Evolutionary conservation across 345 rosid genomes (phyloP).

Genomic region (Rhodamnia rubescens): DNA sequence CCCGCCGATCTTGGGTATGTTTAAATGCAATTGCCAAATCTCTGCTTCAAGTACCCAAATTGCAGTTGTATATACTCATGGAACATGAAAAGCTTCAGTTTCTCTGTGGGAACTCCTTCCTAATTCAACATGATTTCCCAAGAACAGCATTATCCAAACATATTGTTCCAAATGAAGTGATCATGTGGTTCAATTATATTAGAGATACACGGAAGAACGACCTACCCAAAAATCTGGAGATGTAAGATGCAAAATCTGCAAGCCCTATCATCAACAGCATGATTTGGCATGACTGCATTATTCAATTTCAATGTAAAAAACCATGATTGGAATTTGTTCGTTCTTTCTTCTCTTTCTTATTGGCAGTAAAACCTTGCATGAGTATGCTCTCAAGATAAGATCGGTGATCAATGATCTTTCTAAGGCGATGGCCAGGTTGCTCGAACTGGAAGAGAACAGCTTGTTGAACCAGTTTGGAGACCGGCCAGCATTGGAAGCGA

Average conservation of each 20-base stretch:
- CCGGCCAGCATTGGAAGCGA: slow-evolving; percentile 12
- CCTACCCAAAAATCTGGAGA: neutral
- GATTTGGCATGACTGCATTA: neutral
- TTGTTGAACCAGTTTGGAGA: slow-evolving; percentile 34
- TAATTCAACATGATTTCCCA: neutral
- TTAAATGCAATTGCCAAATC: neutral
- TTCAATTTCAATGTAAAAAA: neutral
- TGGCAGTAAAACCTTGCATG: slow-evolving; percentile 18
- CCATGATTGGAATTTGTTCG: neutral
- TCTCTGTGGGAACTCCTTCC: neutral
- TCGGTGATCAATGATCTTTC: slow-evolving; percentile 20
- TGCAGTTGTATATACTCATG: neutral
- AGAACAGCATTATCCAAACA: neutral
- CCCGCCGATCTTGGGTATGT: slow-evolving; percentile 30
- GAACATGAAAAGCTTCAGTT: neutral
- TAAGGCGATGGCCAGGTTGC: slow-evolving; percentile 32
- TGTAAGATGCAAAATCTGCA: neutral
- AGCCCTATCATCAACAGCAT: neutral
- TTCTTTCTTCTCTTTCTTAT: neutral
- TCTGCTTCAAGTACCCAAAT: neutral
- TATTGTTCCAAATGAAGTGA: neutral
- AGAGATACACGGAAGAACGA: neutral
- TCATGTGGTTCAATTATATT: neutral
- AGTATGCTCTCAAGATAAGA: slow-evolving; percentile 17
- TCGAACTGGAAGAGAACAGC: slow-evolving; percentile 30